Evolutionary conservation across 345 rosid species (phyloP), one percentile per base, ranked within the genome.

Genomic region (Hibiscus tridactylites): DNA sequence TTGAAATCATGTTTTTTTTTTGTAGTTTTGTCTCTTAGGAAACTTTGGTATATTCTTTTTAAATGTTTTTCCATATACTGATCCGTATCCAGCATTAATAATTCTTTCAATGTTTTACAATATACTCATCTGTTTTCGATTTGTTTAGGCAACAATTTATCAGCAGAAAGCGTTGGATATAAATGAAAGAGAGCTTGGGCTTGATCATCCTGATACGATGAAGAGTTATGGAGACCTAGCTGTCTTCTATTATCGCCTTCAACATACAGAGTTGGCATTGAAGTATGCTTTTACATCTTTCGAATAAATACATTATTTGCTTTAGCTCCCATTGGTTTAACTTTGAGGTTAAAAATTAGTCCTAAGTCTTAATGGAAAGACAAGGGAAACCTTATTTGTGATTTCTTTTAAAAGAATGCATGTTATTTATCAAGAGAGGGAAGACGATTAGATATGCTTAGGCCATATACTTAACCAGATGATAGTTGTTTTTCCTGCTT

Each of bases 191-290:
- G 98, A 91, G 79, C 97, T 91, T 57, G 98, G 98, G 73, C 96
- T 93, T 79, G 98, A 93, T 80, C 98, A 93, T 77, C 97, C 97
- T 7, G 98, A 93, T 77, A 93, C 98, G 71, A 93, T 93, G 97
- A 93, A 93, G 81, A 91, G 98, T 82, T 94, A 94, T 58, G 98
- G 97, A 16, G 98, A 94, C 79, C 88, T 94, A 42, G 96, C 98
- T 53, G 98, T 94, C 73, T 94, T 94, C 82, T 94, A 94, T 79
- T 94, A 94, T 78, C 96, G 98, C 65, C 98, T 91, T 75, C 98
- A 94, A 77, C 98, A 94, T 79, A 90, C 95, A 62, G 97, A 94
- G 84, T 82, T 94, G 75, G 98, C 98, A 57, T 78, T 94, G 84
- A 94, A 87, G 98, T 94, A 88, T 59, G 95, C 76, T 79, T 75